Evolutionary conservation across 1,284 basidiomycete genomes (phyloP), one percentile per base, ranked within the genome.

Genomic region (Abortiporus biennis): DNA sequence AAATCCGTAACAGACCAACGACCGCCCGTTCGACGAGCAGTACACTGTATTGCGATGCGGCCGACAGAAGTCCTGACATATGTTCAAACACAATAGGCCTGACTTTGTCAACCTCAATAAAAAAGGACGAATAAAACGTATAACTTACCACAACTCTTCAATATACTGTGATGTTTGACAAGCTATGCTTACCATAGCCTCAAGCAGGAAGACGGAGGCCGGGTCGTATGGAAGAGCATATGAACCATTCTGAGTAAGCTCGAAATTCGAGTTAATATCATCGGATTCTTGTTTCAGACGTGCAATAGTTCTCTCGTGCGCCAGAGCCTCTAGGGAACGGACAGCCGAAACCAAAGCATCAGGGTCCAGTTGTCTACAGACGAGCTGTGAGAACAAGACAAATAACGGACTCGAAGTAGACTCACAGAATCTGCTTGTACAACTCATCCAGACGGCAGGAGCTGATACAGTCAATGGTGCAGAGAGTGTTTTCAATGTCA

Each of bases 61-160:
- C 73, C 4, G 80, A 78, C 15, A 99, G 69, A 20, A 99, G 65
- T 1, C 83, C 74, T 0, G 88, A 87, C 23, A 98, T 67, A 59
- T 96, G 92, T 55, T 96, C 92, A 55, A 96, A 94, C 4, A 93
- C 79, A 51, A 92, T 80, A 0, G 92, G 89, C 91, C 91, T 93
- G 50, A 41, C 6, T n/a, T 11, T 49, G 39, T 36, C 17, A 37
- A 24, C 20, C 6, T 43, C 15, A 15, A 36, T n/a, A 29, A 8
- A 29, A 19, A 19, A 30, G 2, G 20, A 11, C 16, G 36, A 25
- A 34, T 15, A 23, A 5, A 27, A 12, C 36, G 8, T 29, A n/a
- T 30, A 6, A 62, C 78, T 50, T 49, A 87, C 92, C 94, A 98
- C 35, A 90, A 76, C 42, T 96, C 90, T 45, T 85, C 82, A 20